phyloP scores from a whole-genome alignment of 176 grass and related monocot species.

The Lolium multiflorum region DNA sequence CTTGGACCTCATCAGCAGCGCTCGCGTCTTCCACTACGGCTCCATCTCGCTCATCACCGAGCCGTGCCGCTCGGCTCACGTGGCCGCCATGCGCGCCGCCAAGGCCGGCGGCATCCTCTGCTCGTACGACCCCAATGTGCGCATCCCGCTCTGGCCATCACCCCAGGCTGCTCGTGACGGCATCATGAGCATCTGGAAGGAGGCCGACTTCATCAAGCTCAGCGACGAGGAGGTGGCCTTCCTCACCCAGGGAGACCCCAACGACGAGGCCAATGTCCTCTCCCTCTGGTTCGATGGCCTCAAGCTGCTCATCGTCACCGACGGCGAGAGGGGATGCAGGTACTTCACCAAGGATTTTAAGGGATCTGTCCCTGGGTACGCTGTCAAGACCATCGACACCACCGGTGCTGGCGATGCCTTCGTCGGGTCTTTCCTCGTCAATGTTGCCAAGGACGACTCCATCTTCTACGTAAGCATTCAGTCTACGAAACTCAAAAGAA shows the following conservation, averaged over 20 bases:
- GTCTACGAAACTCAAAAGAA: not conserved
- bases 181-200: slow-evolving; percentile 91
- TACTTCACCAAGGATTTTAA: slow-evolving; percentile 98
- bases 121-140: slow-evolving; percentile 90
- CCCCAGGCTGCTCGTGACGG: slow-evolving; percentile 56
- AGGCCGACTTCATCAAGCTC: slow-evolving; percentile 95
- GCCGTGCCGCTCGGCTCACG: slow-evolving; percentile 72
- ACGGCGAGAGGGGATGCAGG: slow-evolving; percentile 87
- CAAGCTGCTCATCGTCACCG: slow-evolving; percentile 90
- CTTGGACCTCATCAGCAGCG: slow-evolving; percentile 63
- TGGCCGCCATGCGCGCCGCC: slow-evolving; percentile 83
- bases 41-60: slow-evolving; percentile 91
- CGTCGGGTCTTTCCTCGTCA: slow-evolving; percentile 76
- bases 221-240: slow-evolving; percentile 97
- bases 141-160: slow-evolving; percentile 87
- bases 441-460: slow-evolving; percentile 72
- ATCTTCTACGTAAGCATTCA: slow-evolving; percentile 59
- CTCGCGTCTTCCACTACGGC: slow-evolving; percentile 91
- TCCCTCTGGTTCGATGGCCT: slow-evolving; percentile 85
- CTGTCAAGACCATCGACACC: slow-evolving; percentile 79
- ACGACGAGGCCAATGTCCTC: slow-evolving; percentile 67
- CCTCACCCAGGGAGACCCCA: slow-evolving; percentile 72
- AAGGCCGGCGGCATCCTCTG: slow-evolving; percentile 74
- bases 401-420: slow-evolving; percentile 94
- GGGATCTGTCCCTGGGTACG: slow-evolving; percentile 63